A percentile compares a stretch with the other conserved stretches of the same genome.
phyloP scores from a whole-genome alignment of 2,329 filamentous ascomycete genomes.

The Fusarium sp. region DNA sequence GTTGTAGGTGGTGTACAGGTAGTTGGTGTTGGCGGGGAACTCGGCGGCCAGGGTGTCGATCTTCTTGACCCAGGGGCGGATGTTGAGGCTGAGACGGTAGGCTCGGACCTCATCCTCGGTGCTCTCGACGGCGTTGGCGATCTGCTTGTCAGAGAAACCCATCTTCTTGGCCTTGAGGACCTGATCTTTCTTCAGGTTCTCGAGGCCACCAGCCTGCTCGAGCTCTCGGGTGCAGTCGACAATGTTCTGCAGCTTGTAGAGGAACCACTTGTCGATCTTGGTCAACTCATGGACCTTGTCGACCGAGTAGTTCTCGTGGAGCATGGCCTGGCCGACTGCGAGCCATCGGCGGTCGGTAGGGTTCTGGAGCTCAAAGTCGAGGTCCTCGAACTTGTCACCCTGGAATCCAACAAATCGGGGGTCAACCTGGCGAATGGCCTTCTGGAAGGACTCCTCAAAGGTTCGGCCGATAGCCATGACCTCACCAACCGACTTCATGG shows the following conservation, averaged over 20 bases:
- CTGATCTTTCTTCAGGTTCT: conserved; percentile 87
- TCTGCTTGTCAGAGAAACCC: conserved; percentile 97
- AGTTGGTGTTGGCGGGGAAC: conserved; percentile 95
- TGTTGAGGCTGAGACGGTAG: conserved; percentile 83
- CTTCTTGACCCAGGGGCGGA: conserved; percentile 96
- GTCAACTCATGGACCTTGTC: conserved; percentile 92
- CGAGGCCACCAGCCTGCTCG: conserved; percentile 83
- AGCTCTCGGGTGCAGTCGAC: conserved; percentile 90
- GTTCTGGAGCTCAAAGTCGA: conserved; percentile 90
- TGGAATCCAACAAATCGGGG: conserved; percentile 93
- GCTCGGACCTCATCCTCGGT: conserved; percentile 92
- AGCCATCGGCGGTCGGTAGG: conserved; percentile 97
- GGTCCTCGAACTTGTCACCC: conserved; percentile 91
- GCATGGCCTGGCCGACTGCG: conserved; percentile 96
- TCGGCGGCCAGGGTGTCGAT: conserved; percentile 98
- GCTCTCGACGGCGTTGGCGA: conserved; percentile 84
- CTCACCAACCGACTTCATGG: conserved; percentile 99
- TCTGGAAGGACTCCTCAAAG: conserved; percentile 99
- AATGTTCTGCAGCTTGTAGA: conserved; percentile 98
- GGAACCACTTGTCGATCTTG: conserved; percentile 99
- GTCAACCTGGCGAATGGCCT: conserved; percentile 97
- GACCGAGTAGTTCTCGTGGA: conserved; percentile 94
- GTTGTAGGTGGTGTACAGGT: conserved; percentile 98
- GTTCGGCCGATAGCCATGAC: conserved; percentile 99
- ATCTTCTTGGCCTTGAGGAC: conserved; percentile 94